Evolutionary conservation across 164 flowering plant species (phyloP).

Genomic region (Echeveria elegans): DNA sequence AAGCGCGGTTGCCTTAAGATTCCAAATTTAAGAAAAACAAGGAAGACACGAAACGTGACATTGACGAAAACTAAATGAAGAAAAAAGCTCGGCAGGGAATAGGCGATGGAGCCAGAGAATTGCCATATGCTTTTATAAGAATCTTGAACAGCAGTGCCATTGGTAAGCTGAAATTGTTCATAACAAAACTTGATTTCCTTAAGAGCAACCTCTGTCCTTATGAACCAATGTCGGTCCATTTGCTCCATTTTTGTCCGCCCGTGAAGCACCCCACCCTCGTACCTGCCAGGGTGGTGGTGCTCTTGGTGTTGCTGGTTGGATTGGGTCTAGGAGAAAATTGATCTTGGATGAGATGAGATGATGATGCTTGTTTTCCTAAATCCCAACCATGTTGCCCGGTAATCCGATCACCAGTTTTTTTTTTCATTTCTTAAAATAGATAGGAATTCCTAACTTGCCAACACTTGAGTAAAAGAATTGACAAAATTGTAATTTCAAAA

Average conservation of each 20-base stretch:
- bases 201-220: neutral
- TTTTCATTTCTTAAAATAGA: neutral
- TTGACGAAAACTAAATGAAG: conserved; percentile 17
- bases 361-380: neutral
- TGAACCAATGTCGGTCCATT: neutral
- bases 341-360: neutral
- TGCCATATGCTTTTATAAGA: conserved; percentile 24
- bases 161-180: neutral
- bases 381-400: neutral
- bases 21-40: conserved; percentile 16
- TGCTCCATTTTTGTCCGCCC: neutral
- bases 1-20: conserved; percentile 24
- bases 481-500: too few species aligned
- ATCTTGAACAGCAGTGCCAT: neutral
- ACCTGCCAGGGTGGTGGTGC: neutral
- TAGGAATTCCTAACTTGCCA: conserved; percentile 9
- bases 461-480: neutral
- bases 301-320: neutral
- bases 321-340: neutral
- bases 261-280: neutral
- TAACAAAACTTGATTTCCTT: conserved; percentile 1
- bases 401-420: neutral
- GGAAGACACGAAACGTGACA: conserved; percentile 12
- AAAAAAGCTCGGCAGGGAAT: conserved; percentile 21
- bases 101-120: conserved; percentile 17